Percentiles rank a stretch among this genome's conserved stretches.
Evolutionary conservation across 345 rosid genomes (phyloP).

Genomic region (Clausena lansium): DNA sequence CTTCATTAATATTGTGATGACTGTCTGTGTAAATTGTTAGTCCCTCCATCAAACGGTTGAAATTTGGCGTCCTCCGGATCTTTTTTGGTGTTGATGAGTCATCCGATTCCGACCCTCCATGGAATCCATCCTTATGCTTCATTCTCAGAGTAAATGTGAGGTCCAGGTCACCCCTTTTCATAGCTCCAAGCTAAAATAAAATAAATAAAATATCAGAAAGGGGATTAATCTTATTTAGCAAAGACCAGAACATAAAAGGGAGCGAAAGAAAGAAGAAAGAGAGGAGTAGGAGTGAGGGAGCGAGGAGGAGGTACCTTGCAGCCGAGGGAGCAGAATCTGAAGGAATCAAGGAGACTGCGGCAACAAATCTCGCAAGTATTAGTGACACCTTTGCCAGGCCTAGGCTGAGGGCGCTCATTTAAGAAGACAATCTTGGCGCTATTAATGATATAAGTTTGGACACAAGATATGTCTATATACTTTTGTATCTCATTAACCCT

Average conservation of each 20-base stretch:
- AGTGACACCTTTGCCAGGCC: slow-evolving; percentile 93
- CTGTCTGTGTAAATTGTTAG: slow-evolving; percentile 42
- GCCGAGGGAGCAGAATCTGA: slow-evolving; percentile 90
- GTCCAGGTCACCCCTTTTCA: slow-evolving; percentile 56
- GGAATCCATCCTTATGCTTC: slow-evolving; percentile 44
- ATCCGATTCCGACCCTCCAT: slow-evolving; percentile 64
- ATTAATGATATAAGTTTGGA: slow-evolving; percentile 88
- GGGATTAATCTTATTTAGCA: too few relatives aligned
- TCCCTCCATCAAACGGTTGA: slow-evolving; percentile 63
- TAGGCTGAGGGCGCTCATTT: slow-evolving; percentile 82
- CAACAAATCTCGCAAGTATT: slow-evolving; percentile 86
- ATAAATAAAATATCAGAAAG: not conserved
- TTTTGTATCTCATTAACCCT: slow-evolving; percentile 86
- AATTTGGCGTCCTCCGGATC: slow-evolving; percentile 51
- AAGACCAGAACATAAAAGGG: too few relatives aligned
- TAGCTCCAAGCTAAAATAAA: slow-evolving; percentile 66
- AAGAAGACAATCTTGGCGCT: slow-evolving; percentile 91
- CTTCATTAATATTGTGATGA: slow-evolving; percentile 24
- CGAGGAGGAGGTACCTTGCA: slow-evolving; percentile 51
- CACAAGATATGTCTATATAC: slow-evolving; percentile 75
- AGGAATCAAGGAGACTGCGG: slow-evolving; percentile 89
- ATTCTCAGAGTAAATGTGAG: slow-evolving; percentile 55
- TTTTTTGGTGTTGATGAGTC: slow-evolving; percentile 75
- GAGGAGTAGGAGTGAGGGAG: too few relatives aligned
- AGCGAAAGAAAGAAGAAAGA: too few relatives aligned